Conservation (phyloP, 2,329 filamentous ascomycete genomes). For the Pezicula radicicola region DNA sequence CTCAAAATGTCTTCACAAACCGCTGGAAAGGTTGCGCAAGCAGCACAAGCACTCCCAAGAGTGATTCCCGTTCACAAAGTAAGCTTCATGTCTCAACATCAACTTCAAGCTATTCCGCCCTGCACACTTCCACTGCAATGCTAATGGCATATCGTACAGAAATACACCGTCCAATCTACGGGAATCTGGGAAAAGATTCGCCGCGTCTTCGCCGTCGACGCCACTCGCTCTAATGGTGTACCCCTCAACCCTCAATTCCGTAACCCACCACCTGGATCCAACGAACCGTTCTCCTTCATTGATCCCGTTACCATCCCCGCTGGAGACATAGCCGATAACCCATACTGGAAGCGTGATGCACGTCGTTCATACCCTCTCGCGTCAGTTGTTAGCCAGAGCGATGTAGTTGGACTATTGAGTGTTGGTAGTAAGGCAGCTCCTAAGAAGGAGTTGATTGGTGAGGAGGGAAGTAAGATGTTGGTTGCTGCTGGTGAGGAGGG, state of each 20-base stretch:
- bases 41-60: constrained; percentile 51
- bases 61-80: constrained; percentile 59
- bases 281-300: constrained; percentile 69
- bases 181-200: constrained; percentile 88
- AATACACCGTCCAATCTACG: constrained; percentile 90
- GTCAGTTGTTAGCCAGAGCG: constrained; percentile 77
- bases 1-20: constrained; percentile 41
- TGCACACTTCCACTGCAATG: constrained; percentile 4
- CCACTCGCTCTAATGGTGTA: constrained; percentile 85
- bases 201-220: constrained; percentile 74
- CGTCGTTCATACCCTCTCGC: constrained; percentile 79
- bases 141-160: constrained; percentile 51
- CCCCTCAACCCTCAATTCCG: constrained; percentile 93
- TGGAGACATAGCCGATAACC: constrained; percentile 84
- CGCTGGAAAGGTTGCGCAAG: constrained; percentile 58
- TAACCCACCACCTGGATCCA: constrained; percentile 73
- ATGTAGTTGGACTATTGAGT: constrained; percentile 80
- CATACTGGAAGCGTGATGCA: constrained; percentile 93
- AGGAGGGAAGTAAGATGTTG: constrained; percentile 69
- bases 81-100: constrained; percentile 25
- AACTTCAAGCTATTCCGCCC: constrained; percentile 5
- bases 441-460: constrained; percentile 79
- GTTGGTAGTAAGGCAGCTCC: constrained; percentile 80
- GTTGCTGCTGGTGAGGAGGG: constrained; percentile 75
- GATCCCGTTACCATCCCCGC: constrained; percentile 84